Base-by-base conservation (phyloP, 2,329 filamentous ascomycete species). In the Clonostachys chloroleuca region DNA sequence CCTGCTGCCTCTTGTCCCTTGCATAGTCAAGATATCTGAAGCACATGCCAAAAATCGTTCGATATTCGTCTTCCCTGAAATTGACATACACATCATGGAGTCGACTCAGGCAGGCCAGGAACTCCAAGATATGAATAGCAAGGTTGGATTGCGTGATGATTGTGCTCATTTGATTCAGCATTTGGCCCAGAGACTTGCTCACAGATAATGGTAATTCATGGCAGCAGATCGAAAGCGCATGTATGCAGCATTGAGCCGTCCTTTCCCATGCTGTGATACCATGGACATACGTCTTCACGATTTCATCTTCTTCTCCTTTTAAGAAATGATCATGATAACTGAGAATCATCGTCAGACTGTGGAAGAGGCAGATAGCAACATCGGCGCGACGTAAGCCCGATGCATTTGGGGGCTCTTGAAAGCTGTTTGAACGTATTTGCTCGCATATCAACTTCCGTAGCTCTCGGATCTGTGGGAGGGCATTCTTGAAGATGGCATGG, bases 91-190 rank as follows among this genome's bases (percentile, higher is more conserved):
- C 77, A 51, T 89, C 81, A 10, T 89, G 89, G 49, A 96, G 73
- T 35, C 92, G 85, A 46, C 92, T 91, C 30, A 99, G 77, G 44
- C 90, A 86, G 10, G 89, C 88, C n/a, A 99, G 73, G 59, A 99
- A 97, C 60, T 99, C 94, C 44, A 99, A 75, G 51, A 99, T 95
- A 60, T 99, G 94, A 51, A 96, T 87, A 10, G 92, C 91, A 35
- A 96, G 87, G 48, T 92, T 83, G 7, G 90, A 85, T 58, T 96
- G 92, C 1, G 94, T 97, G 59, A 99, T 95, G 59, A 96, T 95
- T 56, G 92, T 89, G 2, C 92, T 87, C 89, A 99, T 95, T 62
- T 90, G 92, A 58, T 92, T 87, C 47, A 99, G 75, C 54, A 97
- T 89, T 42, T 84, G 87, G 42, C 92, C 87, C 50, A 97, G 75